Percentiles rank a stretch among this genome's conserved stretches.
Evolutionary conservation across 169 alveolate species (phyloP).

Genomic region (Plasmodium berghei): DNA sequence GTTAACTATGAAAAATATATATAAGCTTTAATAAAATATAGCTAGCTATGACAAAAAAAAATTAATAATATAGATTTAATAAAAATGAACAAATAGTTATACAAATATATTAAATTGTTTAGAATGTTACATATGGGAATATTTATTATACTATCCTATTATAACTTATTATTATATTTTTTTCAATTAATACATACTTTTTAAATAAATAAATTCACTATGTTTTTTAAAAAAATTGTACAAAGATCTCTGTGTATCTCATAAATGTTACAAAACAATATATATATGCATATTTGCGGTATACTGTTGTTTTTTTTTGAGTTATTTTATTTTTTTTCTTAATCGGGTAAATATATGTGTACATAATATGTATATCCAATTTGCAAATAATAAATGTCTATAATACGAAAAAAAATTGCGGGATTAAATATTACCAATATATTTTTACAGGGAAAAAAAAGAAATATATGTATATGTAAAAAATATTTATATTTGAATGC

Average conservation of each 20-base stretch:
- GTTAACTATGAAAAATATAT: constrained; percentile 9
- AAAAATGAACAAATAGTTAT: constrained; percentile 12
- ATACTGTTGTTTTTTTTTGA: constrained; percentile 18
- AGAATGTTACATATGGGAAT: not conserved
- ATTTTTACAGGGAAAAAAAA: not conserved
- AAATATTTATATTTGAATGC: constrained; percentile 12
- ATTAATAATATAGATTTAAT: constrained; percentile 10
- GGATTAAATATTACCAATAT: not conserved
- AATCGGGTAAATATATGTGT: not conserved
- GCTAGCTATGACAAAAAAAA: constrained; percentile 7
- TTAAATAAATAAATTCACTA: constrained; percentile 16
- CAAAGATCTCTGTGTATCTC: constrained; percentile 10
- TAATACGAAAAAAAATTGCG: not conserved
- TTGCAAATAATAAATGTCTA: not conserved
- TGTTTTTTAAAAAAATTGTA: constrained; percentile 31
- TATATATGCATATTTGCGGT: constrained; percentile 2
- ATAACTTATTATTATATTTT: constrained; percentile 4
- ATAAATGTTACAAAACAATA: not conserved
- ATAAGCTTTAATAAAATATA: not conserved
- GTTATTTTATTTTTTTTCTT: constrained; percentile 11
- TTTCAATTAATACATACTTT: constrained; percentile 7
- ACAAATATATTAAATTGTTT: not conserved
- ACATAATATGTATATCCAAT: not conserved
- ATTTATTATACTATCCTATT: no score
- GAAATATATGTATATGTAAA: not conserved